phyloP scores from a whole-genome alignment of 2,329 filamentous ascomycete species.

The Fusarium pilosicola region DNA sequence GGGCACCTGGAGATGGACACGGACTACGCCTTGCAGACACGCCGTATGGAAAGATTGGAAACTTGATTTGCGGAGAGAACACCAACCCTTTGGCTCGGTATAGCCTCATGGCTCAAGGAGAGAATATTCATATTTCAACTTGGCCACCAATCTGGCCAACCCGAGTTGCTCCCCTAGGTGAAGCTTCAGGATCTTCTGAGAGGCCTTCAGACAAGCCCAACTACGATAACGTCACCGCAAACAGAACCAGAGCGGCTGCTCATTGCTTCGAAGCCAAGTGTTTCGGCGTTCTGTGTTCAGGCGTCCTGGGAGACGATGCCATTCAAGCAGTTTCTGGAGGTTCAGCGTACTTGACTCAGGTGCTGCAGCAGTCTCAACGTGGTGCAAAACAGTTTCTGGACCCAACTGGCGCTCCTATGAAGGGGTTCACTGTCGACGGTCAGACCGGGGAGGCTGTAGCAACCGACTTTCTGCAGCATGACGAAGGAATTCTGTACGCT shows the following conservation, averaged over 20 bases:
- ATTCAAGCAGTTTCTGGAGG: slow-evolving; percentile 49
- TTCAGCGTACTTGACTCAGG: slow-evolving; percentile 43
- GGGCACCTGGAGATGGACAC: slow-evolving; percentile 62
- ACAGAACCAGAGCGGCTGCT: slow-evolving; percentile 61
- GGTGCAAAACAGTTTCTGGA: slow-evolving; percentile 62
- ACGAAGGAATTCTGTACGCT: slow-evolving; percentile 62
- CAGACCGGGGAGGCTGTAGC: slow-evolving; percentile 27
- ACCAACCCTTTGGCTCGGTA: slow-evolving; percentile 66
- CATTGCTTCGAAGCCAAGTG: slow-evolving; percentile 69
- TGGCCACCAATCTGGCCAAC: slow-evolving; percentile 68
- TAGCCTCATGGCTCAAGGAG: slow-evolving; percentile 62
- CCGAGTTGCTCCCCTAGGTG: slow-evolving; percentile 8
- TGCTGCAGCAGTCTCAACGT: slow-evolving; percentile 51
- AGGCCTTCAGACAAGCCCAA: slow-evolving; percentile 41
- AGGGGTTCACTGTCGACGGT: slow-evolving; percentile 50
- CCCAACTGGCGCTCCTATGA: slow-evolving; percentile 56
- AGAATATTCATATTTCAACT: slow-evolving; percentile 64
- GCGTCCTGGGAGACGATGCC: slow-evolving; percentile 52
- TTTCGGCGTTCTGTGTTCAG: slow-evolving; percentile 62
- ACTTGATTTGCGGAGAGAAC: slow-evolving; percentile 66
- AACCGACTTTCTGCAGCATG: slow-evolving; percentile 53
- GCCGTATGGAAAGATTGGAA: slow-evolving; percentile 57
- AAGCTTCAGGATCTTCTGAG: fast-evolving
- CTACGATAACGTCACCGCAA: slow-evolving; percentile 65
- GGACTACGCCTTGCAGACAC: slow-evolving; percentile 60